Evolutionary conservation across 768 basidiomycete species (phyloP).

Genomic region (Mycena kentingensis): DNA sequence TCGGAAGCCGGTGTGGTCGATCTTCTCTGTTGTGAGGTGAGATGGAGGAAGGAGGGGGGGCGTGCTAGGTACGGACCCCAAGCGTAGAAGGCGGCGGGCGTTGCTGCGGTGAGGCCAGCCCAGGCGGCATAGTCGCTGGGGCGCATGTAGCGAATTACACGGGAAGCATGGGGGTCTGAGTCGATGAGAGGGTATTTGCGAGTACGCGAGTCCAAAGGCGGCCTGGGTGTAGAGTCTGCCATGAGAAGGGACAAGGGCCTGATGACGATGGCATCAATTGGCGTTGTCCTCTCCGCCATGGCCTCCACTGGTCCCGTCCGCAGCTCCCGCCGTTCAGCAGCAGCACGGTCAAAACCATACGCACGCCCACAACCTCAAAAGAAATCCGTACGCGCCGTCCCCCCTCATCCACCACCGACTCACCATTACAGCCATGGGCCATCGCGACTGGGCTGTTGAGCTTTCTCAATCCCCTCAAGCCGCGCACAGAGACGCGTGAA

Average conservation of each 20-base stretch:
- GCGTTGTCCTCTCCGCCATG: constrained; percentile 1
- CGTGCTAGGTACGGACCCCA: constrained; percentile 64
- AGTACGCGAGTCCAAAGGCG: constrained; percentile 52
- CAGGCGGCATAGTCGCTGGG: constrained; percentile 84
- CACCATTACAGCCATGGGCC: constrained; percentile 47
- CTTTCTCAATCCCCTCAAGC: constrained; percentile 52
- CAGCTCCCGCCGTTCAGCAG: constrained; percentile 40
- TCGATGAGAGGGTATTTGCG: constrained; percentile 92
- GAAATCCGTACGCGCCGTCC: constrained; percentile 48
- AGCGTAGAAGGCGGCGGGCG: constrained; percentile 77
- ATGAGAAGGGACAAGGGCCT: neutral
- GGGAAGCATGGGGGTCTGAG: constrained; percentile 83
- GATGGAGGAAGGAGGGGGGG: constrained; percentile 3
- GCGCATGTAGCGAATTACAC: constrained; percentile 89
- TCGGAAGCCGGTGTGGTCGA: constrained; percentile 44
- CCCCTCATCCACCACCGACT: constrained; percentile 16
- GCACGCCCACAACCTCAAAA: constrained; percentile 39
- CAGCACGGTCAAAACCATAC: constrained; percentile 56
- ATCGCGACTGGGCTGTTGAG: constrained; percentile 47
- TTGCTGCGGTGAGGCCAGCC: constrained; percentile 78
- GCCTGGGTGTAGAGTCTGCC: neutral
- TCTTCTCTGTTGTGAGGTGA: constrained; percentile 42
- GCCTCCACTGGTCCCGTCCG: constrained; percentile 48
- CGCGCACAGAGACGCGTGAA: constrained; percentile 26
- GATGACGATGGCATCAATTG: constrained; percentile 3